These are phyloP conservation scores for Magnaporthiopsis rhizophila DNA, from an alignment of 2,329 filamentous ascomycete genomes.

Conservation along the genomic window DNA sequence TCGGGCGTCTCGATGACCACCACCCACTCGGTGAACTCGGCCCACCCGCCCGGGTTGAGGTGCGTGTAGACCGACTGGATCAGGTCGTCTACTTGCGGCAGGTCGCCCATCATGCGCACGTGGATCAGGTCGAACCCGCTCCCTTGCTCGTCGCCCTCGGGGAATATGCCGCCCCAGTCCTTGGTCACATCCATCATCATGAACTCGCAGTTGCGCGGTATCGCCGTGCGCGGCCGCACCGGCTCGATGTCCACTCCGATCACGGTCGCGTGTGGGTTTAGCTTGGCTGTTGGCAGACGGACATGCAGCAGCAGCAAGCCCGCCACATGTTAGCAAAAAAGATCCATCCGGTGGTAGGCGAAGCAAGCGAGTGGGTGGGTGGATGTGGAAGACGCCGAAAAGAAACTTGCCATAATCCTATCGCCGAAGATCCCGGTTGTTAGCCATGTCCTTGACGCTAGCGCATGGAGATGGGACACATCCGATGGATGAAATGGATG, in stretches of 20 bases:
- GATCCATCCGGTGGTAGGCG: no score
- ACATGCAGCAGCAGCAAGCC: background rate
- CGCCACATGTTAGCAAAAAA: no score
- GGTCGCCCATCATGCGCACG: slow-evolving; percentile 23
- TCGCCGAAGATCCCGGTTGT: slow-evolving; percentile 9
- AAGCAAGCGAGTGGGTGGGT: no score
- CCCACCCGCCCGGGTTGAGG: slow-evolving; percentile 25
- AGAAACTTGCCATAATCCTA: slow-evolving; percentile 17
- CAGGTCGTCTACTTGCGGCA: slow-evolving; percentile 18
- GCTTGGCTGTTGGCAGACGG: slow-evolving; percentile 13
- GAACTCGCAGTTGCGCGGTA: slow-evolving; percentile 22
- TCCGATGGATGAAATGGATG: background rate
- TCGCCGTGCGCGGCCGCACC: slow-evolving; percentile 17
- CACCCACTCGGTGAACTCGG: slow-evolving; percentile 28
- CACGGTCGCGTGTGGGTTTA: slow-evolving; percentile 19
- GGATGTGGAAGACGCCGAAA: no score
- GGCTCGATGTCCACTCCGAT: slow-evolving; percentile 24
- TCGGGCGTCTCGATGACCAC: slow-evolving; percentile 23
- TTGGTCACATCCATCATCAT: slow-evolving; percentile 19
- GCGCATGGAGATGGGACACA: background rate
- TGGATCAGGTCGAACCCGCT: slow-evolving; percentile 23
- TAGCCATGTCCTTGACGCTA: background rate
- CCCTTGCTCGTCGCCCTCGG: slow-evolving; percentile 11
- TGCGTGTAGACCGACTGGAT: slow-evolving; percentile 15
- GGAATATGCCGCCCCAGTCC: slow-evolving; percentile 14